These are phyloP conservation scores for Blastocystis sp. DNA, from an alignment of 352 stramenopile species.

Conservation along the genomic window DNA sequence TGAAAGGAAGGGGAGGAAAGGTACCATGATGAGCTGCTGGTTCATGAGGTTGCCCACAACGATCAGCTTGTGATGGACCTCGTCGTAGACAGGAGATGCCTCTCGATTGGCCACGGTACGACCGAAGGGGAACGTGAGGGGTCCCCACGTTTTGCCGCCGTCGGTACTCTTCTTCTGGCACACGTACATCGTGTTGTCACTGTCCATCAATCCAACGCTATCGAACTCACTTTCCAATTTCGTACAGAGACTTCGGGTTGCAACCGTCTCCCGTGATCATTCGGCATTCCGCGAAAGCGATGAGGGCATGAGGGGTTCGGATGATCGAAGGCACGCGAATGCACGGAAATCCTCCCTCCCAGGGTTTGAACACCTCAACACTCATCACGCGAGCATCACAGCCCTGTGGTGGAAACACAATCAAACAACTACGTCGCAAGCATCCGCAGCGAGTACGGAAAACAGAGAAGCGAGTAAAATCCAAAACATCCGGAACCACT, in stretches of 20 bases:
- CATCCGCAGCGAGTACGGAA: not conserved
- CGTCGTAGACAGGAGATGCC: not conserved
- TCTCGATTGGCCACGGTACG: not conserved
- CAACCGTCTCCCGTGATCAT: slow-evolving; percentile 14
- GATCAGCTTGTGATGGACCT: not conserved
- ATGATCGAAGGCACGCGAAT: slow-evolving; percentile 11
- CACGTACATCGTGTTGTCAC: slow-evolving; percentile 21
- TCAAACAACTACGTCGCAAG: not conserved
- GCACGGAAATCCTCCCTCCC: slow-evolving; percentile 12
- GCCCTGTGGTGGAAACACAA: not conserved
- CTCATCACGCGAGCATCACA: not conserved
- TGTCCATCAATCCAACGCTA: not conserved
- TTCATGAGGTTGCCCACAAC: slow-evolving; percentile 20
- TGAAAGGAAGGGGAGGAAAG: not conserved
- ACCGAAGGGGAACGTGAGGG: not conserved
- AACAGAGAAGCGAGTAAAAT: not conserved
- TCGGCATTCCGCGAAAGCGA: slow-evolving; percentile 6
- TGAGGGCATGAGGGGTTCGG: slow-evolving; percentile 10
- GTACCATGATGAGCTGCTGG: not conserved
- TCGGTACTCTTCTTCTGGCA: slow-evolving; percentile 19
- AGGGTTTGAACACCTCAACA: slow-evolving; percentile 34
- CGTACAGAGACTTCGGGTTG: not conserved
- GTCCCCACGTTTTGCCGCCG: slow-evolving; percentile 11
- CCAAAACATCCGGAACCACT: too few species aligned
- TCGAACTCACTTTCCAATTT: not conserved